Evolutionary conservation across 2,329 filamentous ascomycete species (phyloP).

Genomic region (Calonectria hawksworthii): DNA sequence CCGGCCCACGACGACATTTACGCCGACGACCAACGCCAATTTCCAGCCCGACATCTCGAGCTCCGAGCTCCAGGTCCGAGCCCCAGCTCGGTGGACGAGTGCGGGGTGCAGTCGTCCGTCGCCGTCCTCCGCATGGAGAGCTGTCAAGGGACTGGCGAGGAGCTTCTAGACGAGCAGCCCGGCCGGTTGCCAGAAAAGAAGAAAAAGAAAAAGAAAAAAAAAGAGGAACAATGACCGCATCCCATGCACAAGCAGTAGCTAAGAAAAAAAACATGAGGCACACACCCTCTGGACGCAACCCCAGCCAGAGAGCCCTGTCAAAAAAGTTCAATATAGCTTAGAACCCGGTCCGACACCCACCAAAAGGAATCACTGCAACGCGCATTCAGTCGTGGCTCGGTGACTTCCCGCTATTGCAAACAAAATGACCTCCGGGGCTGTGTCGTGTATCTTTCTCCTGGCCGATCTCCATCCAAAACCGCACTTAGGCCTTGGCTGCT

Average conservation of each 20-base stretch:
- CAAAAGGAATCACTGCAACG: constrained; percentile 18
- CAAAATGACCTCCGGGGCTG: constrained; percentile 30
- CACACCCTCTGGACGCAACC: neutral
- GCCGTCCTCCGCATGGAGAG: constrained; percentile 7
- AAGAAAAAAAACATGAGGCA: neutral
- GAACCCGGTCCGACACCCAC: constrained; percentile 22
- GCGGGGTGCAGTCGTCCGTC: constrained; percentile 40
- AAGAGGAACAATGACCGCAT: neutral
- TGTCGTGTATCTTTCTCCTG: constrained; percentile 20
- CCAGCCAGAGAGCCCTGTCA: neutral
- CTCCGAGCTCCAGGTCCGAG: constrained; percentile 38
- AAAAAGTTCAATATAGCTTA: constrained; percentile 2
- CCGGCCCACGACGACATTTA: constrained; percentile 7
- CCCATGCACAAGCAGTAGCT: neutral
- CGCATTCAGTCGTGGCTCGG: constrained; percentile 30
- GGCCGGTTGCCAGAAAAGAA: constrained; percentile 24
- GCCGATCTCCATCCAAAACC: constrained; percentile 29
- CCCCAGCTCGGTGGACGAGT: constrained; percentile 33
- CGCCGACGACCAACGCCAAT: constrained; percentile 32
- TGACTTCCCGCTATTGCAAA: constrained; percentile 32
- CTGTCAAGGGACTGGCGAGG: constrained; percentile 3
- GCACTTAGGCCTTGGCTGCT: constrained; percentile 23
- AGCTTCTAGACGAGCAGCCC: constrained; percentile 29
- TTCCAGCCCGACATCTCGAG: constrained; percentile 32
- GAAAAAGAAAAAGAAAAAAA: neutral